phyloP scores from a whole-genome alignment of 306 rosid species.

The Inga oerstediana region DNA sequence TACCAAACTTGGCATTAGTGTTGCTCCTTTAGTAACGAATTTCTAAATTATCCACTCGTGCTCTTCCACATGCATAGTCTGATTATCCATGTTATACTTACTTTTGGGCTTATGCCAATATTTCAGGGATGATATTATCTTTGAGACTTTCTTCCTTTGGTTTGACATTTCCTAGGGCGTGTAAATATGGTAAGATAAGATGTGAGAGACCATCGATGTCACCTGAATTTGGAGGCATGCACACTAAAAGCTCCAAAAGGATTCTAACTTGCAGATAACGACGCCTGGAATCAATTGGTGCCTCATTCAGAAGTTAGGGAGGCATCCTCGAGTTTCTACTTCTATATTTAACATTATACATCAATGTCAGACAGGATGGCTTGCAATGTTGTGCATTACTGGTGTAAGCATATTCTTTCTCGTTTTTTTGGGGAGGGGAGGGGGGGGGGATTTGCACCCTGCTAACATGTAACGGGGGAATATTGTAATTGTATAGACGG shows the following conservation, averaged over 20 bases:
- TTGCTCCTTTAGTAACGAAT: constrained; percentile 14
- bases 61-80: constrained; percentile 26
- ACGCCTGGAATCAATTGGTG: constrained; percentile 26
- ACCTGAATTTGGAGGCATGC: constrained; percentile 36
- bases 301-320: constrained; percentile 18
- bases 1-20: not conserved
- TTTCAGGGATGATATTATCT: constrained; percentile 8
- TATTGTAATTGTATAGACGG: constrained; percentile 53
- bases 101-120: constrained; percentile 22
- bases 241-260: constrained; percentile 25
- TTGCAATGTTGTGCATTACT: constrained; percentile 41
- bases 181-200: constrained; percentile 13
- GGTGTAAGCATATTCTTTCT: constrained; percentile 33
- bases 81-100: constrained; percentile 6
- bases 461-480: constrained; percentile 11
- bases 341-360: constrained; percentile 50
- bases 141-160: constrained; percentile 24
- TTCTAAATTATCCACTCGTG: constrained; percentile 7
- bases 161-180: constrained; percentile 30
- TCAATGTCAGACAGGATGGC: constrained; percentile 36
- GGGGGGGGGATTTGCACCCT: not conserved
- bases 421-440: not conserved
- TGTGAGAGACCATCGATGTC: constrained; percentile 21
- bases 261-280: constrained; percentile 23
- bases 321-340: constrained; percentile 34